phyloP scores from a whole-genome alignment of 257 asterid species.

The Schizonepeta tenuifolia region DNA sequence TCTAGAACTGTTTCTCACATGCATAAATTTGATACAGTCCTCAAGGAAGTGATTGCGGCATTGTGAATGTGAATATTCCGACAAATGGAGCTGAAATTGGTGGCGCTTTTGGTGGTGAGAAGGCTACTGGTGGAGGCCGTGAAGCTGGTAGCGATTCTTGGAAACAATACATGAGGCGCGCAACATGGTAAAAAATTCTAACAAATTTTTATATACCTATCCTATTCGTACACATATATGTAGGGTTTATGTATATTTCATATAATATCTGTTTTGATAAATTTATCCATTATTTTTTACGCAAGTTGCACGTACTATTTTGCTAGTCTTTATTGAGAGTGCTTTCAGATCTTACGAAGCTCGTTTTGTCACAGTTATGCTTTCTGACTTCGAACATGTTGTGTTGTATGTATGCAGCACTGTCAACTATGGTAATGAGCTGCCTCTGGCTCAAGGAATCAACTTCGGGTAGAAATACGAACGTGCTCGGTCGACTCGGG shows the following conservation, averaged over 20 bases:
- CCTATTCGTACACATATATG: no score
- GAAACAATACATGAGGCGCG: slow-evolving; percentile 99
- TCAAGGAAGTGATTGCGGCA: slow-evolving; percentile 97
- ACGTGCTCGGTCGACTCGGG: background rate
- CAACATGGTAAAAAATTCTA: slow-evolving; percentile 72
- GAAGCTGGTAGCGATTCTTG: slow-evolving; percentile 99
- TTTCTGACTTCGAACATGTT: slow-evolving; percentile 22
- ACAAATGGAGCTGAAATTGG: slow-evolving; percentile 99
- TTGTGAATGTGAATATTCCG: slow-evolving; percentile 94
- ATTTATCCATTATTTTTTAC: no score
- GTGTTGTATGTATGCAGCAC: slow-evolving; percentile 54
- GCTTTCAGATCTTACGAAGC: background rate
- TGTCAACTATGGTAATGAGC: slow-evolving; percentile 72
- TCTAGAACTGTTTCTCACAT: background rate
- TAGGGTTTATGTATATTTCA: no score
- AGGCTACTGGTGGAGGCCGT: slow-evolving; percentile 98
- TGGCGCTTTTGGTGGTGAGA: slow-evolving; percentile 99
- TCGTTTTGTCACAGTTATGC: background rate
- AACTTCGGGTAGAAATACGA: slow-evolving; percentile 58
- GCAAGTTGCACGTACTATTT: no score
- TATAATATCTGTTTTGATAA: no score
- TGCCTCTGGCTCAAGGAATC: slow-evolving; percentile 90
- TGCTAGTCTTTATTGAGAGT: background rate
- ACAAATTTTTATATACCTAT: background rate
- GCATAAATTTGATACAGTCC: slow-evolving; percentile 56